Conservation (phyloP, 2,329 filamentous ascomycete genomes). For the Stagonosporopsis tanaceti region DNA sequence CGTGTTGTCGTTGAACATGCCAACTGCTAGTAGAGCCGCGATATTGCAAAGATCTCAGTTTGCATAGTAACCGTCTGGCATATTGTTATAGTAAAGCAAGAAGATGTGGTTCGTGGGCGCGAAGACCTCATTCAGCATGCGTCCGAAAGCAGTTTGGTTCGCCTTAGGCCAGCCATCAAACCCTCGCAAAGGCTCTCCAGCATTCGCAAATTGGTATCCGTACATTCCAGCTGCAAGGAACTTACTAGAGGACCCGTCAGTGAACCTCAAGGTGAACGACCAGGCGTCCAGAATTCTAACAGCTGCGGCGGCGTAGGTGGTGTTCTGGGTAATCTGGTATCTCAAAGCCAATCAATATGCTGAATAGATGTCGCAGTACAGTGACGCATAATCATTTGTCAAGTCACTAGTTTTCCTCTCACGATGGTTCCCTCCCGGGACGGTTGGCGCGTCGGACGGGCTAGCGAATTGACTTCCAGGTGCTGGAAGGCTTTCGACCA, state of each 20-base stretch:
- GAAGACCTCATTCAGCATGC: neutral
- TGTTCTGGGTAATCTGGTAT: neutral
- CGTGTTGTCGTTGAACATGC: slow-evolving; percentile 53
- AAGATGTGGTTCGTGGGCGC: neutral
- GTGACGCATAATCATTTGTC: neutral
- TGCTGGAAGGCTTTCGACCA: neutral
- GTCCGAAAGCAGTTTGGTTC: neutral
- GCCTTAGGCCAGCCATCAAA: slow-evolving; percentile 26
- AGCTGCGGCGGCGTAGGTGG: neutral
- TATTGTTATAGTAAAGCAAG: slow-evolving; percentile 4
- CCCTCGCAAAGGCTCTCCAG: slow-evolving; percentile 56
- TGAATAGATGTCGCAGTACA: neutral
- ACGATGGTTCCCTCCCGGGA: neutral
- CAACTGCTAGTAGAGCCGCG: slow-evolving; percentile 53
- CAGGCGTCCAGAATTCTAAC: neutral
- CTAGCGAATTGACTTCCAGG: neutral
- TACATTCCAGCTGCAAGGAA: slow-evolving; percentile 55
- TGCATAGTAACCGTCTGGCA: slow-evolving; percentile 50
- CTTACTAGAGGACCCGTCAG: slow-evolving; percentile 11
- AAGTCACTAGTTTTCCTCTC: neutral
- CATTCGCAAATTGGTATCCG: slow-evolving; percentile 59
- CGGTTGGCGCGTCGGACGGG: neutral
- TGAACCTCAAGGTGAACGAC: neutral
- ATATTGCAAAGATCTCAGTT: slow-evolving; percentile 59
- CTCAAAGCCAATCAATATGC: neutral